Evolutionary conservation across 495 filamentous ascomycete genomes (phyloP), one percentile per base, ranked within the genome.

Genomic region (Lasiosphaeria miniovina): DNA sequence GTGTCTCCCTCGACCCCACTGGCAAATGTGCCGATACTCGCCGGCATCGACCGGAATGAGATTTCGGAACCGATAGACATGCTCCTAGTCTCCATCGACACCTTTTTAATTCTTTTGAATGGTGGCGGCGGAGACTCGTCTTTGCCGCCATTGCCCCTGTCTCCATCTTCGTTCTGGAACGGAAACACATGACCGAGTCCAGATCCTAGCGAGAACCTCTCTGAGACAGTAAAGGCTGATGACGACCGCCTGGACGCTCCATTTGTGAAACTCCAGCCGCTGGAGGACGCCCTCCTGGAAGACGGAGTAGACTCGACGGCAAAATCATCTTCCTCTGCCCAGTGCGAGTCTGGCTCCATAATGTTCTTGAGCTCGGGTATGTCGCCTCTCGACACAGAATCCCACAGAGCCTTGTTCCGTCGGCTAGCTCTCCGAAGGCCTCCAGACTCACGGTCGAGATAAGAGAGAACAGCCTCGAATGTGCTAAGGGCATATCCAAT

Each of bases 401-500:
- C 86, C 95, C 95, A 99, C 10, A 99, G 75, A 6, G 85, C 83
- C 67, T 87, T 86, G 68, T 99, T 99, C 12, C 90, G 80, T 51
- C 84, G 80, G 71, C 95, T 99, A 10, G 93, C 89, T 66, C 85
- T 87, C 57, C 91, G 84, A 40, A 99, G 73, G 24, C 85, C 89
- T 17, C 86, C 88, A 0, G 92, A 91, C 63, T 96, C 92, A 33
- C 85, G 86, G 24, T 87, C 82, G 15, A 99, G 82, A 73, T 99
- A 97, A 8, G 91, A 89, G 11, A 99, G 75, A 4, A 99, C 95
- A 0, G 91, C 95, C 74, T 99, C 95, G 52, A 96, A 89, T 0
- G 95, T 99, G 68, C 93, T 98, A 36, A 99, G 76, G 6, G 96
- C 91, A 75, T 99, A 99, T 32, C 95, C 95, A 78, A 93, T 89